Evolutionary conservation across 2,329 filamentous ascomycete species (phyloP).

Genomic region (Arthrocladium fulminans): DNA sequence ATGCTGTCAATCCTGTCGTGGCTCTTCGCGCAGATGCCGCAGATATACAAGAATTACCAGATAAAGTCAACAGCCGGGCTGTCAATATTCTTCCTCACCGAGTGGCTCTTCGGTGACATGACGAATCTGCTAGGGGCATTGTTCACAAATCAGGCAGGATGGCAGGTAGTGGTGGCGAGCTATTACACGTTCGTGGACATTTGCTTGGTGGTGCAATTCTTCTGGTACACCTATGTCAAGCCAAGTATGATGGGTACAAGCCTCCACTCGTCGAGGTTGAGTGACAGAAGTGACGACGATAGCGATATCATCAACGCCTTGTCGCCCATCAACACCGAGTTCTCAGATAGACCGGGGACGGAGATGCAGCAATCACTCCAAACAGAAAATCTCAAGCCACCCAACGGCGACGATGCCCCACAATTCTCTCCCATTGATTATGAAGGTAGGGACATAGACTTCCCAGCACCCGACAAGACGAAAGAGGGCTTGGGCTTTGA

Average conservation of each 20-base stretch:
- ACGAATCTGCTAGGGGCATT: constrained; percentile 55
- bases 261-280: constrained; percentile 18
- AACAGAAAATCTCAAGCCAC: constrained; percentile 5
- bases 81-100: constrained; percentile 56
- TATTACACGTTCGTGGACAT: constrained; percentile 61
- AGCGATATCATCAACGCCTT: constrained; percentile 31
- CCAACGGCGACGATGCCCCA: constrained; percentile 10
- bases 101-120: constrained; percentile 58
- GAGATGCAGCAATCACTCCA: constrained; percentile 13
- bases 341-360: constrained; percentile 12
- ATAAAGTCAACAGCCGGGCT: constrained; percentile 56
- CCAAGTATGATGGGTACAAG: constrained; percentile 36
- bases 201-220: constrained; percentile 53
- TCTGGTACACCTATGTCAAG: constrained; percentile 55
- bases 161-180: constrained; percentile 56
- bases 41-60: constrained; percentile 60
- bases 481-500: neutral
- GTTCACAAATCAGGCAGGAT: constrained; percentile 55
- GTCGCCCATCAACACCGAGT: constrained; percentile 28
- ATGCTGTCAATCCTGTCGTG: constrained; percentile 56
- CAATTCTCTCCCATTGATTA: constrained; percentile 19
- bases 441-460: constrained; percentile 7
- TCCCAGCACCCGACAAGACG: constrained; percentile 11
- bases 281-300: constrained; percentile 22
- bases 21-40: constrained; percentile 61